A percentile compares a stretch with the other conserved stretches of the same genome.
Evolutionary conservation across 495 filamentous ascomycete species (phyloP).

Genomic region (Amphirosellinia nigrospora): DNA sequence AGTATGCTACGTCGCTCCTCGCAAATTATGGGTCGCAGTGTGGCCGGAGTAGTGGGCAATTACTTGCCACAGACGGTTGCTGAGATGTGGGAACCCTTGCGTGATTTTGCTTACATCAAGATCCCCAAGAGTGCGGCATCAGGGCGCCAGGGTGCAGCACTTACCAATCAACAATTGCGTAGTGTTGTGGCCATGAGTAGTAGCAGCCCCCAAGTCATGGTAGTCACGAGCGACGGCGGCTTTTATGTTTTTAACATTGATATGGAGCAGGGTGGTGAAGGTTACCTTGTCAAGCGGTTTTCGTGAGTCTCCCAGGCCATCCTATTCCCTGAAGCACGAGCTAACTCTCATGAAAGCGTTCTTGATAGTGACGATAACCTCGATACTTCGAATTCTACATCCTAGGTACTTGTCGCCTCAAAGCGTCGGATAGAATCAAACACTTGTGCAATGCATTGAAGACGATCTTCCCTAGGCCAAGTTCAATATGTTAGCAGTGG

Average conservation of each 20-base stretch:
- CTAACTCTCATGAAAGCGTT: constrained; percentile 45
- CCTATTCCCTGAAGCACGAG: background rate
- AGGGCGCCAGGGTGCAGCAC: constrained; percentile 44
- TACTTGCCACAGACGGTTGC: constrained; percentile 91
- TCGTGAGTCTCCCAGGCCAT: constrained; percentile 61
- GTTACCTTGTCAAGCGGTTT: constrained; percentile 85
- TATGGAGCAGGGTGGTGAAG: constrained; percentile 94
- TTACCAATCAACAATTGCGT: constrained; percentile 51
- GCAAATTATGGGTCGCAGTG: constrained; percentile 88
- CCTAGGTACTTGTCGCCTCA: constrained; percentile 21
- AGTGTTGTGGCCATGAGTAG: constrained; percentile 97
- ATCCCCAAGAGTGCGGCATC: constrained; percentile 67
- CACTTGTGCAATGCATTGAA: too few relatives aligned
- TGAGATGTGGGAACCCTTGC: constrained; percentile 95
- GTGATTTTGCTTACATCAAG: constrained; percentile 96
- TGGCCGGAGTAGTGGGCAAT: constrained; percentile 86
- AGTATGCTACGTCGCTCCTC: constrained; percentile 96
- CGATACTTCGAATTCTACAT: constrained; percentile 50
- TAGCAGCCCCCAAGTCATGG: constrained; percentile 93
- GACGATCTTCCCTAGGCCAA: too few relatives aligned
- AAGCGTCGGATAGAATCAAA: background rate
- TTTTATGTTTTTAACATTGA: constrained; percentile 97
- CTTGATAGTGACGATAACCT: constrained; percentile 59
- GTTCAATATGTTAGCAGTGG: background rate
- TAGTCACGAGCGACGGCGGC: constrained; percentile 92